phyloP scores from a whole-genome alignment of 1,284 basidiomycete species.

The Boletus semigastroideus region DNA sequence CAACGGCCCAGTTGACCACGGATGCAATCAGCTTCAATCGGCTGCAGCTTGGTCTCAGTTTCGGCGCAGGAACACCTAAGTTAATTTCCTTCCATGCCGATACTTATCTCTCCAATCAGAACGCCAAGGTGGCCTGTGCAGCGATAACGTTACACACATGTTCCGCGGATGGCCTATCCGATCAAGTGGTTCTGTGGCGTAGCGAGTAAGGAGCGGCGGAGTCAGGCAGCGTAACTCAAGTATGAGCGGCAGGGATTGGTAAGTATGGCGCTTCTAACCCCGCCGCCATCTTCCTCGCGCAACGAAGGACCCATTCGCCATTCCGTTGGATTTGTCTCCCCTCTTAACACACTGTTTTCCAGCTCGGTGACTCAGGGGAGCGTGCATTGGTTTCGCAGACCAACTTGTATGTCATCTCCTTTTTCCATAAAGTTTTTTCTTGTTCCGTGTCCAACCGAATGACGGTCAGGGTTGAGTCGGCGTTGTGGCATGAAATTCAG shows the following conservation, averaged over 20 bases:
- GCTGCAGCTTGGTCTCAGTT: not conserved
- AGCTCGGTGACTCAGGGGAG: not conserved
- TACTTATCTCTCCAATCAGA: not conserved
- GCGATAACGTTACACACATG: not conserved
- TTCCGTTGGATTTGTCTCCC: not conserved
- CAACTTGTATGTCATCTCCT: not conserved
- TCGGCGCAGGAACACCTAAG: not conserved
- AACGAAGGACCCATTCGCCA: not conserved
- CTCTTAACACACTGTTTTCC: not conserved
- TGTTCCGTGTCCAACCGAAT: not conserved
- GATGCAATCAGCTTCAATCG: not conserved
- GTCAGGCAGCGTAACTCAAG: constrained; percentile 1
- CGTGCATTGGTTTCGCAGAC: not conserved
- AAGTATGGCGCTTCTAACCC: not conserved
- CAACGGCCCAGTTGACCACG: not conserved
- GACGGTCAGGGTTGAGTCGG: not conserved
- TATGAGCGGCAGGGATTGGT: not conserved
- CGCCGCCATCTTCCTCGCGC: not conserved
- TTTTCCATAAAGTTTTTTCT: not conserved
- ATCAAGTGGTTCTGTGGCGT: constrained; percentile 24
- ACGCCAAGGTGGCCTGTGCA: not conserved
- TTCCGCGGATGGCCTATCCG: not conserved
- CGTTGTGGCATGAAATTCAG: not conserved
- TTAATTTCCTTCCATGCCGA: not conserved
- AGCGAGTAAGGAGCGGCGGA: constrained; percentile 16